Evolutionary conservation across 495 filamentous ascomycete genomes (phyloP).

Genomic region (Penicillium waksmanii): DNA sequence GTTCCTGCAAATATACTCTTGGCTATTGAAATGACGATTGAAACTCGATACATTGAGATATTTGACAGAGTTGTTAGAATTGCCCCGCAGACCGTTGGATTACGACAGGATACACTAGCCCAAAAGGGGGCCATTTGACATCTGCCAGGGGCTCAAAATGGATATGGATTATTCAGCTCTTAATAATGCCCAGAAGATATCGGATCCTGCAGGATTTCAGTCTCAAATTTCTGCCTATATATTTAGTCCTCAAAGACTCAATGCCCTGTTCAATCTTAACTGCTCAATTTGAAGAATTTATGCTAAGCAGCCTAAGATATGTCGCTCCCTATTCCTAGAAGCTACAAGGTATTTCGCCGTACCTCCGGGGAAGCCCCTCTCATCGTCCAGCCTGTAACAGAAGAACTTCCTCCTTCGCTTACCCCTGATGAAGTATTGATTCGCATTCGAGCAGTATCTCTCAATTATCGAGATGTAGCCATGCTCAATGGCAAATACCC

Average conservation of each 20-base stretch:
- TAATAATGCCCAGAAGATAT: background rate
- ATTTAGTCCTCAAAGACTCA: too few relatives aligned
- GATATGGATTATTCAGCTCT: background rate
- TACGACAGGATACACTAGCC: too few relatives aligned
- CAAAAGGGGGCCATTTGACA: too few relatives aligned
- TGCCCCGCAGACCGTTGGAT: too few relatives aligned
- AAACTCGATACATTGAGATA: too few relatives aligned
- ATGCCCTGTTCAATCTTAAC: background rate
- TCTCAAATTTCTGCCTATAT: background rate
- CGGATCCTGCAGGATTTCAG: background rate
- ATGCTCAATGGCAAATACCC: constrained; percentile 9
- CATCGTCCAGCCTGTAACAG: background rate
- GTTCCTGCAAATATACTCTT: too few relatives aligned
- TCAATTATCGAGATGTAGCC: constrained; percentile 7
- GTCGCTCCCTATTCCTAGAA: background rate
- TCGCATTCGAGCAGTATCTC: constrained; percentile 8
- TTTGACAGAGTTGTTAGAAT: too few relatives aligned
- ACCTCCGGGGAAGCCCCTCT: background rate
- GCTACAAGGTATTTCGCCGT: background rate
- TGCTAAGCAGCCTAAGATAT: background rate
- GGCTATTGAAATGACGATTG: too few relatives aligned
- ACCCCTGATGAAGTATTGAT: background rate
- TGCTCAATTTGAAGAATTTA: background rate
- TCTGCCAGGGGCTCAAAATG: too few relatives aligned
- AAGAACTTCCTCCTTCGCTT: background rate